phyloP scores from a whole-genome alignment of 345 rosid genomes.

The Litchi chinensis region DNA sequence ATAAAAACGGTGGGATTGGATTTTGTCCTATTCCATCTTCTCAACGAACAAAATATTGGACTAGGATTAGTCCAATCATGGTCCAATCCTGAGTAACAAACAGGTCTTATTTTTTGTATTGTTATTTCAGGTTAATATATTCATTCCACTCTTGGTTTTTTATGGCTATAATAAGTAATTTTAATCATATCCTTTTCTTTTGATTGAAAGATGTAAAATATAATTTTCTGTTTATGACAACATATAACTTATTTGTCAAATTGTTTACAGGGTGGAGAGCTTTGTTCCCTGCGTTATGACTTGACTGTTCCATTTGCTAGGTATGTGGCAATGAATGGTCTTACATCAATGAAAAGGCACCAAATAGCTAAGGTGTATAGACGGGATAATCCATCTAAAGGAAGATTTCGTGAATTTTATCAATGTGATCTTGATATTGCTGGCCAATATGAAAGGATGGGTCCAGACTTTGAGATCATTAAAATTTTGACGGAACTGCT shows the following conservation, averaged over 20 bases:
- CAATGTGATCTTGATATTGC: slow-evolving; percentile 98
- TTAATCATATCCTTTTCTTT: neutral
- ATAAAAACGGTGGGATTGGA: too few relatives aligned
- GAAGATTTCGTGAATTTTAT: slow-evolving; percentile 94
- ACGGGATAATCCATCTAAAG: slow-evolving; percentile 95
- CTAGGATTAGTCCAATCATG: too few relatives aligned
- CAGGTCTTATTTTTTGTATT: neutral
- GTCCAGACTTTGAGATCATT: slow-evolving; percentile 87
- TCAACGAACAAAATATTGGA: too few relatives aligned
- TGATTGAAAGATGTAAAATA: neutral
- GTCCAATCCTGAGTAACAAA: too few relatives aligned
- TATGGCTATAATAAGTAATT: neutral
- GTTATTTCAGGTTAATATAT: neutral
- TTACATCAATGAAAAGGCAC: slow-evolving; percentile 77
- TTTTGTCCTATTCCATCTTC: too few relatives aligned
- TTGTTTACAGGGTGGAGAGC: slow-evolving; percentile 85
- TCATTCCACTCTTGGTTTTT: neutral
- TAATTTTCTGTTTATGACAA: neutral
- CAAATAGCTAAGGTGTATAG: slow-evolving; percentile 91
- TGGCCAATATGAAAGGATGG: slow-evolving; percentile 85
- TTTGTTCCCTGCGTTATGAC: slow-evolving; percentile 90
- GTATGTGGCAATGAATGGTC: slow-evolving; percentile 88
- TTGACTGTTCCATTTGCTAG: slow-evolving; percentile 95
- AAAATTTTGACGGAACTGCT: slow-evolving; percentile 80
- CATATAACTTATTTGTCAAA: neutral